A percentile compares a stretch with the other conserved stretches of the same genome.
phyloP scores from a whole-genome alignment of 495 filamentous ascomycete species.

The Sabuloglossum arenarium region DNA sequence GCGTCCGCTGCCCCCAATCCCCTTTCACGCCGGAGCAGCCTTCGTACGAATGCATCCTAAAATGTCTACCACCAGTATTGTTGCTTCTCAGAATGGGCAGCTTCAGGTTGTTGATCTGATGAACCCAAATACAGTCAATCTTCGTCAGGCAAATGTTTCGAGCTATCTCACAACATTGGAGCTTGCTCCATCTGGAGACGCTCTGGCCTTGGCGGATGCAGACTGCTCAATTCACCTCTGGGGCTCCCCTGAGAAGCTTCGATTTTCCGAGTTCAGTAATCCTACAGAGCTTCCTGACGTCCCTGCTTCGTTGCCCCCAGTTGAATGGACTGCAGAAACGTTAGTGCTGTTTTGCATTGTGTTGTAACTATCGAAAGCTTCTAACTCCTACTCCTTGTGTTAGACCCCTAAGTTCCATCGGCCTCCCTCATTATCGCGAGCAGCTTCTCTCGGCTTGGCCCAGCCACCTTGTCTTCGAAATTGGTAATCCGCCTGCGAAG shows the following conservation, averaged over 20 bases:
- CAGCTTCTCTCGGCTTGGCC: conserved; percentile 77
- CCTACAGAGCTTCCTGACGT: conserved; percentile 60
- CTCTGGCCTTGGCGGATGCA: conserved; percentile 59
- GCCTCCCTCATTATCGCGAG: conserved; percentile 88
- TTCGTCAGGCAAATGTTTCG: conserved; percentile 64
- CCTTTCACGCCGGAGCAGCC: conserved; percentile 78
- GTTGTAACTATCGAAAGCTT: background rate
- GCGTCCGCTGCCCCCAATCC: conserved; percentile 63
- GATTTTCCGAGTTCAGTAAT: conserved; percentile 66
- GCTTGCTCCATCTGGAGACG: conserved; percentile 78
- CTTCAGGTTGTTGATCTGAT: conserved; percentile 88
- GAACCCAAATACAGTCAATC: conserved; percentile 74
- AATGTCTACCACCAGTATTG: conserved; percentile 78
- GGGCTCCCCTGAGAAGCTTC: conserved; percentile 77
- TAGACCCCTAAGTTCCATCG: conserved; percentile 64
- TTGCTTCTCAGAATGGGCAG: conserved; percentile 74
- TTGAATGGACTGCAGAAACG: conserved; percentile 54
- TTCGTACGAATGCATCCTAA: conserved; percentile 90
- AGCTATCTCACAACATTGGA: conserved; percentile 57
- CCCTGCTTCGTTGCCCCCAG: conserved; percentile 22
- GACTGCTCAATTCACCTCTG: conserved; percentile 69
- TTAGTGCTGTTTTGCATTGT: conserved; percentile 19
- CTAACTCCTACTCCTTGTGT: conserved; percentile 7
- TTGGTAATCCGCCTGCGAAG: conserved; percentile 59
- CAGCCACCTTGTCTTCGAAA: conserved; percentile 55